These are phyloP conservation scores for Gaeumannomyces tritici DNA, from an alignment of 2,329 filamentous ascomycete species.

Conservation along the genomic window DNA sequence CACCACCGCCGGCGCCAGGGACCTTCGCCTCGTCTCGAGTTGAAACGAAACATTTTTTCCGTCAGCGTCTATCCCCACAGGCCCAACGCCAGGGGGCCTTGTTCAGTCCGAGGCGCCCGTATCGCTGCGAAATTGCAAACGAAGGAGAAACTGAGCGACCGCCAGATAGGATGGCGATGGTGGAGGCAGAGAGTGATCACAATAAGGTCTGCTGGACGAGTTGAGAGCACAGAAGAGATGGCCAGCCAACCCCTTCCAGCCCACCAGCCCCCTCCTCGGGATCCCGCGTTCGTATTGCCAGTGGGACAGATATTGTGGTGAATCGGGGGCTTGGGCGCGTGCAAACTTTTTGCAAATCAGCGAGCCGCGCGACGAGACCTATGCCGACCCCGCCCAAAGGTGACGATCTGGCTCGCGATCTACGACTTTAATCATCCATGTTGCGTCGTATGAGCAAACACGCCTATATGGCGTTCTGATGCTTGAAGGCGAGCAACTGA, in stretches of 20 bases:
- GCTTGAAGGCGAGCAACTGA: no score
- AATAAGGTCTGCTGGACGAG: not conserved
- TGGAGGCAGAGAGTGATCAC: not conserved
- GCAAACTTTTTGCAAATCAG: no score
- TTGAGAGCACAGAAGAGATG: not conserved
- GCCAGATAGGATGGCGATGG: not conserved
- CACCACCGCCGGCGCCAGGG: not conserved
- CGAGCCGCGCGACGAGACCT: no score
- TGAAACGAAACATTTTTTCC: not conserved
- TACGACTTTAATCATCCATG: no score
- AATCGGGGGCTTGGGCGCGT: no score
- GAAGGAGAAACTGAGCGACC: not conserved
- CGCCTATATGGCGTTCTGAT: no score
- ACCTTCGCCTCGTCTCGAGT: not conserved
- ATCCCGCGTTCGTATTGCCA: no score
- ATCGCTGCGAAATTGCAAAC: not conserved
- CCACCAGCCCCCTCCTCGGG: not conserved
- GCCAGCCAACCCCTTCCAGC: not conserved
- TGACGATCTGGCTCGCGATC: no score
- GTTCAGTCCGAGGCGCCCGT: not conserved
- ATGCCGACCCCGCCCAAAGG: no score
- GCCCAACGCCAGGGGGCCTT: not conserved
- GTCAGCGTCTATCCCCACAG: not conserved
- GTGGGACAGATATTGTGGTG: no score
- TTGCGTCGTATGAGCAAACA: no score